Base-by-base conservation (phyloP, 805 yeast species). In the Starmerella vitae region DNA sequence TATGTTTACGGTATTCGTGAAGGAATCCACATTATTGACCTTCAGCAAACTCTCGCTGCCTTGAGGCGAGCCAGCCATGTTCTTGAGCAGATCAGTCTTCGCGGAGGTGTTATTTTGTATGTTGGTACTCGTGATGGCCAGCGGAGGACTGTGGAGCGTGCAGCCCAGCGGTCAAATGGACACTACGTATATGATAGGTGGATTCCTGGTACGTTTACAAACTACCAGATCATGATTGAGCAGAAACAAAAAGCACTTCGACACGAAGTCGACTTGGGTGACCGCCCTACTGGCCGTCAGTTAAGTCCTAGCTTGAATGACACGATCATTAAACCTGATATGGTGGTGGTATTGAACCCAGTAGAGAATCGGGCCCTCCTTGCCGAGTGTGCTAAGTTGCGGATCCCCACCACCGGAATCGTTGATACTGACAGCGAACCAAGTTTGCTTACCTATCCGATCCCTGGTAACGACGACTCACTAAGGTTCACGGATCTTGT, bases 371-470 rank as follows among this genome's bases (percentile, higher is more conserved):
- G 82, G 52, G 77, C 75, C 51, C 78, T 86, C 37, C 63, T 91
- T 37, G 67, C 68, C 36, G 98, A 91, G 62, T 91, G 96, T 46
- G 71, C 74, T 50, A 74, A 74, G 54, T 67, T 77, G 43, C 72
- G 93, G 57, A 72, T 91, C 24, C 98, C 98, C 42, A 85, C 96
- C 0, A 75, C 91, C 51, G 97, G 95, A 21, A 71, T 91, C 42
- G 75, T 91, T 46, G 98, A 91, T 62, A 86, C 97, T 18, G 88
- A 91, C 60, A 76, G 80, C 57, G 95, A 91, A 56, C 93, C 96
- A 7, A 72, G 81, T 13, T 63, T 79, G 50, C 81, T 88, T 38
- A 84, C 95, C 1, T 91, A 91, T 56, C 93, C 97, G 37, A 81
- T 91, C 49, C 97, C 97, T 14, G 93, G 93, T 46, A 91, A 91